Evolutionary conservation across 1,139 yeast genomes (phyloP).

Genomic region (Nakaseomyces nivariensis): DNA sequence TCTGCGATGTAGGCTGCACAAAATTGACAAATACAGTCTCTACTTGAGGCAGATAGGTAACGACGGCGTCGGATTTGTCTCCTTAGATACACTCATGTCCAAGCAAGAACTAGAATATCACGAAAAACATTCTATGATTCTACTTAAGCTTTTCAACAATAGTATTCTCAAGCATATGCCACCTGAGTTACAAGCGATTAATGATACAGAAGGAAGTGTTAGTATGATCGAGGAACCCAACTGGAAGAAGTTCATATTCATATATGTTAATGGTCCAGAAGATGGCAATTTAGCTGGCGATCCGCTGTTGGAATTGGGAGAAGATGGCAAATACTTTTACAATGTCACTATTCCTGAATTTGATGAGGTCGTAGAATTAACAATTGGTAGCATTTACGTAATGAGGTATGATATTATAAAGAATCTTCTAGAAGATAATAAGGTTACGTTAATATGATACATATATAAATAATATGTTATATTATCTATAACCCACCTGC

Average conservation of each 20-base stretch:
- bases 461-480: background rate
- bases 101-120: constrained; percentile 54
- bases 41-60: constrained; percentile 34
- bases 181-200: constrained; percentile 53
- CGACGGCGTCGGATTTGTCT: constrained; percentile 5
- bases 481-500: too few species aligned
- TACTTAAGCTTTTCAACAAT: constrained; percentile 55
- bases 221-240: constrained; percentile 78
- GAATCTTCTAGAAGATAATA: constrained; percentile 20
- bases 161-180: constrained; percentile 66
- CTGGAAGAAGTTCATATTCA: constrained; percentile 62
- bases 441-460: constrained; percentile 22
- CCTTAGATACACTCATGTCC: constrained; percentile 35
- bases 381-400: constrained; percentile 62
- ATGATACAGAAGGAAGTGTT: constrained; percentile 67
- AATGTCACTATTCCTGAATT: constrained; percentile 26
- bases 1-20: constrained; percentile 63
- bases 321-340: constrained; percentile 23
- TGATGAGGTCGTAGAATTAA: constrained; percentile 53
- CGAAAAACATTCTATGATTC: constrained; percentile 52
- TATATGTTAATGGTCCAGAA: constrained; percentile 38
- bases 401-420: constrained; percentile 47
- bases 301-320: constrained; percentile 17
- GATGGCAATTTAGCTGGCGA: constrained; percentile 29
- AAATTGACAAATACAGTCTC: constrained; percentile 60